Conservation (phyloP, 1,284 basidiomycete genomes). For the Ganoderma resinaceum region DNA sequence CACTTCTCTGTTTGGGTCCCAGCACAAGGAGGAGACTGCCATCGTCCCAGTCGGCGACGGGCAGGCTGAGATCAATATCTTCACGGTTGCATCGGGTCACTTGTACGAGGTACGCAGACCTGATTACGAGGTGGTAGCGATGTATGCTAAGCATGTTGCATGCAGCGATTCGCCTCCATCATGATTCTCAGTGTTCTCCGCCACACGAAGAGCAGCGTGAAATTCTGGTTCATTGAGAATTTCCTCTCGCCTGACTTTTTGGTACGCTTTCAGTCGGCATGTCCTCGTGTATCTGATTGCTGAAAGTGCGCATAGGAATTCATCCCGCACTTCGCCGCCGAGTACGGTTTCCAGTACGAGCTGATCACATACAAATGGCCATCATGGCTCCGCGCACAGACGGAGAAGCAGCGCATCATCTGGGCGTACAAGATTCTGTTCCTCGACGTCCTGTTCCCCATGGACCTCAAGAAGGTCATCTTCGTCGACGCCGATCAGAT, state of each 20-base stretch:
- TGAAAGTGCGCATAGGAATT: conserved; percentile 70
- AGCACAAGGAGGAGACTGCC: conserved; percentile 24
- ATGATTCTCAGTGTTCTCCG: conserved; percentile 97
- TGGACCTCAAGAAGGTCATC: conserved; percentile 97
- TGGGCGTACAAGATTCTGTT: conserved; percentile 99
- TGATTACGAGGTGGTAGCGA: background rate
- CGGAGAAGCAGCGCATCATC: conserved; percentile 97
- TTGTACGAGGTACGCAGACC: conserved; percentile 81
- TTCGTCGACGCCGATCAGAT: conserved; percentile 99
- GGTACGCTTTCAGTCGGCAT: conserved; percentile 45
- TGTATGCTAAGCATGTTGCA: background rate
- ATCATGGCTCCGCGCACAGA: conserved; percentile 94
- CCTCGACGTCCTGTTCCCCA: conserved; percentile 97
- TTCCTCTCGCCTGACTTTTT: conserved; percentile 98
- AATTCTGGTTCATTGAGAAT: conserved; percentile 99
- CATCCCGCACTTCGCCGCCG: conserved; percentile 89
- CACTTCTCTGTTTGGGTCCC: conserved; percentile 54
- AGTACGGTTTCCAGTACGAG: conserved; percentile 95
- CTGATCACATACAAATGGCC: conserved; percentile 99
- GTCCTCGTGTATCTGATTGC: background rate
- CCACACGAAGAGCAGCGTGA: conserved; percentile 93
- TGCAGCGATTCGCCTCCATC: conserved; percentile 93
- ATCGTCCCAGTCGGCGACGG: conserved; percentile 40
- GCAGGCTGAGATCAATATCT: conserved; percentile 96
- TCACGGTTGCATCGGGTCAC: conserved; percentile 96